phyloP scores from a whole-genome alignment of 495 filamentous ascomycete genomes.

The Trichoderma asperelloides region DNA sequence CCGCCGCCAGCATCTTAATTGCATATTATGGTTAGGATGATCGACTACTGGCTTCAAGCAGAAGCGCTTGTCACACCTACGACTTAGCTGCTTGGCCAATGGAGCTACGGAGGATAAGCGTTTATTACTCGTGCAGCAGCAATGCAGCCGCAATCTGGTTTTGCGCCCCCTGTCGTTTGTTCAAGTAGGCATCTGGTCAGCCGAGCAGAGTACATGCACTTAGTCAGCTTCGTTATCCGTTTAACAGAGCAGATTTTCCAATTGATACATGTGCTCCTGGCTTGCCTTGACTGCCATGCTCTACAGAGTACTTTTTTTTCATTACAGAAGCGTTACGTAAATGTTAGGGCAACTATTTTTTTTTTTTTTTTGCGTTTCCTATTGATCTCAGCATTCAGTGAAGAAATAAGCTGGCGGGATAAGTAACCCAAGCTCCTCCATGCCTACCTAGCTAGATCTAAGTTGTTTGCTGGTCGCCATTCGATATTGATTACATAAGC shows the following conservation, averaged over 20 bases:
- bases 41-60: not conserved
- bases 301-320: too few species aligned
- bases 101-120: not conserved
- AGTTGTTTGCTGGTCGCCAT: too few species aligned
- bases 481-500: not conserved
- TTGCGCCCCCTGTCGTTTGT: not conserved
- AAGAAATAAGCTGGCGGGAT: not conserved
- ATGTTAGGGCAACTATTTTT: not conserved
- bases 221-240: not conserved
- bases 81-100: not conserved
- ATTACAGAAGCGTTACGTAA: too few species aligned
- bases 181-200: slow-evolving; percentile 1
- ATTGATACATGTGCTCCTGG: not conserved
- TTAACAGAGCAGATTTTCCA: not conserved
- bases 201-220: not conserved
- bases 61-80: not conserved
- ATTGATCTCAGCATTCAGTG: not conserved
- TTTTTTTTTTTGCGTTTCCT: not conserved
- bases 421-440: not conserved
- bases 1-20: not conserved
- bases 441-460: not conserved
- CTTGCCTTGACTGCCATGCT: not conserved
- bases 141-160: not conserved
- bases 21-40: not conserved
- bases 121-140: not conserved